These are phyloP conservation scores for Inga laurina DNA, from an alignment of 306 rosid genomes.

Conservation along the genomic window DNA sequence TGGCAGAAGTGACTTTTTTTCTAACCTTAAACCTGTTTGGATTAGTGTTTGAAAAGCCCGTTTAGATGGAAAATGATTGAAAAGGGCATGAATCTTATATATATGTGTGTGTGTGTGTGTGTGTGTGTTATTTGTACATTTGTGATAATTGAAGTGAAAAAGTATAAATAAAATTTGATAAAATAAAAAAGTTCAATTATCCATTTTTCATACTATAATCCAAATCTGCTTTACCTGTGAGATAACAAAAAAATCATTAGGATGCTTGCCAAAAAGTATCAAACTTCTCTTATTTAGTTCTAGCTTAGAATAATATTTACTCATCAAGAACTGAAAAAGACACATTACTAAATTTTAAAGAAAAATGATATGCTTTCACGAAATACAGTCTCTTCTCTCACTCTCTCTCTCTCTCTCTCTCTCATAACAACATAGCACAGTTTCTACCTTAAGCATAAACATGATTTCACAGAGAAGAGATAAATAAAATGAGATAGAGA, in stretches of 20 bases:
- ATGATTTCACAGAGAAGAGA: slow-evolving; percentile 11
- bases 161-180: too few relatives aligned
- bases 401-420: background rate
- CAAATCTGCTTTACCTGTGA: background rate
- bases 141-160: too few relatives aligned
- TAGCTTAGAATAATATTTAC: slow-evolving; percentile 8
- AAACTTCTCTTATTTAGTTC: slow-evolving; percentile 14
- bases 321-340: slow-evolving; percentile 8
- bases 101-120: too few relatives aligned
- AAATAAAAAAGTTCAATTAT: too few relatives aligned
- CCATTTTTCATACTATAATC: background rate
- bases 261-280: background rate
- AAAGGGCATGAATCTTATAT: too few relatives aligned
- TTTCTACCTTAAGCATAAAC: background rate
- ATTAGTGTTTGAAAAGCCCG: too few relatives aligned
- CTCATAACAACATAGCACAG: background rate
- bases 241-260: background rate
- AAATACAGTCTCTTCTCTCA: background rate
- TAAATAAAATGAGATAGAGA: background rate
- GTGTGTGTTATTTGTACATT: too few relatives aligned
- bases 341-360: background rate
- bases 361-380: slow-evolving; percentile 10
- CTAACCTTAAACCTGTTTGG: too few relatives aligned
- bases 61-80: too few relatives aligned
- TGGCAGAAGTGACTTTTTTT: too few relatives aligned